phyloP scores from a whole-genome alignment of 2,329 filamentous ascomycete species.

The Metarhizium robertsii region DNA sequence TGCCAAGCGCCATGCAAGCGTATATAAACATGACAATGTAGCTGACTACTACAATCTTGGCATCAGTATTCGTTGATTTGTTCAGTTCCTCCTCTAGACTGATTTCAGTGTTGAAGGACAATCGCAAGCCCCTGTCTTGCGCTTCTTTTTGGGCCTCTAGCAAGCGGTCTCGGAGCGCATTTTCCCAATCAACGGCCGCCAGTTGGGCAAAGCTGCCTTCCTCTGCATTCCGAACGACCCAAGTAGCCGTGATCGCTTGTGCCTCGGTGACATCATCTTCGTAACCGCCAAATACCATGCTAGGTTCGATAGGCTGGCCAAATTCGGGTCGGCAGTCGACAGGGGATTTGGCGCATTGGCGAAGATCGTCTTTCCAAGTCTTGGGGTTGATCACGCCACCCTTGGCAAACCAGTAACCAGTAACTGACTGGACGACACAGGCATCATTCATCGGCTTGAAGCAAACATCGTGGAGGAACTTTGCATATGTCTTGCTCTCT shows the following conservation, averaged over 20 bases:
- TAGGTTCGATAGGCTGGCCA: constrained; percentile 76
- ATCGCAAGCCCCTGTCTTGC: constrained; percentile 61
- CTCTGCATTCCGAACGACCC: constrained; percentile 82
- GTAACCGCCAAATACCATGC: constrained; percentile 79
- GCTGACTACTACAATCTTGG: constrained; percentile 91
- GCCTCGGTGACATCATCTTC: constrained; percentile 61
- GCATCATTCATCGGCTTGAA: constrained; percentile 86
- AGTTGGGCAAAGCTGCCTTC: constrained; percentile 63
- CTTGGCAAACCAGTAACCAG: constrained; percentile 72
- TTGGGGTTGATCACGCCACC: constrained; percentile 22
- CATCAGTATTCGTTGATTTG: constrained; percentile 96
- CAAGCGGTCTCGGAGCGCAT: constrained; percentile 63
- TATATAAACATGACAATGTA: constrained; percentile 99
- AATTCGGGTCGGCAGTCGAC: constrained; percentile 82
- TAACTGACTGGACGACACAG: constrained; percentile 89
- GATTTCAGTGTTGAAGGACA: constrained; percentile 93
- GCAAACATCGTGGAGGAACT: constrained; percentile 75
- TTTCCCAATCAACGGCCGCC: constrained; percentile 83
- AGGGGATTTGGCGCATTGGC: constrained; percentile 67
- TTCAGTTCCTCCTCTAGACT: constrained; percentile 93
- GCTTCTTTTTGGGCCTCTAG: constrained; percentile 77
- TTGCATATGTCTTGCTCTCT: constrained; percentile 58
- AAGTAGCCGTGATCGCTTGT: constrained; percentile 76
- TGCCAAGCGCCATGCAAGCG: constrained; percentile 84
- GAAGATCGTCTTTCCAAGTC: constrained; percentile 64